These are phyloP conservation scores for Lactifluus subvellereus DNA, from an alignment of 768 basidiomycete genomes.

Conservation along the genomic window DNA sequence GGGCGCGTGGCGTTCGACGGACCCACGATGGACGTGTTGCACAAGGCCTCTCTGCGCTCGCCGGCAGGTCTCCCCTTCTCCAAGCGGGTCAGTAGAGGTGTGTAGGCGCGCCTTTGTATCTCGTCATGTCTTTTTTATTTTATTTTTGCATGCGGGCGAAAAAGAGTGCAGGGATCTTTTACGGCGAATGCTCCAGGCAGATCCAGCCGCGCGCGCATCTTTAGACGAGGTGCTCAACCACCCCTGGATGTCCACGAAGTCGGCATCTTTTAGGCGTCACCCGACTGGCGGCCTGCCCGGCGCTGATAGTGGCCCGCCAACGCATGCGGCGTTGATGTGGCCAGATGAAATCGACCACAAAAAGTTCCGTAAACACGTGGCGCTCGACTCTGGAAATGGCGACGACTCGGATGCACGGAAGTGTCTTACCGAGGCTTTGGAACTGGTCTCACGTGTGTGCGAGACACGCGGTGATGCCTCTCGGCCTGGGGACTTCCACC, in stretches of 20 bases:
- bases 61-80: background rate
- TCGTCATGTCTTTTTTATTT: background rate
- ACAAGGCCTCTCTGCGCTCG: background rate
- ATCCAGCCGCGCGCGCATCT: background rate
- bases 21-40: background rate
- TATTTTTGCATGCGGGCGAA: background rate
- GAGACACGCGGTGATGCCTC: background rate
- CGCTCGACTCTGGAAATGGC: background rate
- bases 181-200: background rate
- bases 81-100: background rate
- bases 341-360: background rate
- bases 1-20: background rate
- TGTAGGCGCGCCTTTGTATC: background rate
- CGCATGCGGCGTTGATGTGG: background rate
- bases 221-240: constrained; percentile 3
- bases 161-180: constrained; percentile 9
- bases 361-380: background rate
- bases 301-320: background rate
- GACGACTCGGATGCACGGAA: background rate
- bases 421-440: background rate
- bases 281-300: background rate
- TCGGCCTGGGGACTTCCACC: background rate
- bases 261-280: background rate
- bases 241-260: background rate
- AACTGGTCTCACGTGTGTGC: background rate